A percentile compares a stretch with the other conserved stretches of the same genome.
phyloP scores from a whole-genome alignment of 495 filamentous ascomycete species.

The Aspergillus panamensis region DNA sequence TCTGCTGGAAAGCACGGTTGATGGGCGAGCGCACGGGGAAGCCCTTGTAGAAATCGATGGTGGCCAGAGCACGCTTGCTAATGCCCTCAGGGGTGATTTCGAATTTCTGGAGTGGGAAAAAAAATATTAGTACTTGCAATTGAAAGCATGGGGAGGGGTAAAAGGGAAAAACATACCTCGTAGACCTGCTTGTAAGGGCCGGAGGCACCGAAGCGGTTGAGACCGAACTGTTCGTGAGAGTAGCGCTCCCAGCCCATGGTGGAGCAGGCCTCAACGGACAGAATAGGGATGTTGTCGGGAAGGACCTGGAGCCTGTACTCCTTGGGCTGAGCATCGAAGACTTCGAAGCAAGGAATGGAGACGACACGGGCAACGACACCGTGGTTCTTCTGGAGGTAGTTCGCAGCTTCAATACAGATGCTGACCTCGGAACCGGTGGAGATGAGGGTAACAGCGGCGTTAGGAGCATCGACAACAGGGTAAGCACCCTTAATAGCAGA shows the following conservation, averaged over 20 bases:
- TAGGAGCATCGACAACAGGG: slow-evolving; percentile 76
- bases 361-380: slow-evolving; percentile 86
- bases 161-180: slow-evolving; percentile 56
- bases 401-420: slow-evolving; percentile 88
- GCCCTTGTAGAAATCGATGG: slow-evolving; percentile 96
- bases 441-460: slow-evolving; percentile 83
- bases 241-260: slow-evolving; percentile 98
- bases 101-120: slow-evolving; percentile 85
- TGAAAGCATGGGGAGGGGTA: not conserved
- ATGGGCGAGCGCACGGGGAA: slow-evolving; percentile 85
- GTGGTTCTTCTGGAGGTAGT: slow-evolving; percentile 86
- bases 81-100: slow-evolving; percentile 97
- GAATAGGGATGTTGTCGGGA: slow-evolving; percentile 87
- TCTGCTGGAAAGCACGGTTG: slow-evolving; percentile 71
- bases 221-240: slow-evolving; percentile 97
- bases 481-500: slow-evolving; percentile 92
- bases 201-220: slow-evolving; percentile 96
- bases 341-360: slow-evolving; percentile 94
- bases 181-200: slow-evolving; percentile 98
- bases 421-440: slow-evolving; percentile 95
- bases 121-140: slow-evolving; percentile 21
- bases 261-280: slow-evolving; percentile 92
- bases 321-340: slow-evolving; percentile 92
- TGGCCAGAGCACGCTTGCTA: slow-evolving; percentile 86
- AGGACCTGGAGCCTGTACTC: slow-evolving; percentile 88